Evolutionary conservation across 768 basidiomycete genomes (phyloP), one percentile per base, ranked within the genome.

Genomic region (Mycena rebaudengoi): DNA sequence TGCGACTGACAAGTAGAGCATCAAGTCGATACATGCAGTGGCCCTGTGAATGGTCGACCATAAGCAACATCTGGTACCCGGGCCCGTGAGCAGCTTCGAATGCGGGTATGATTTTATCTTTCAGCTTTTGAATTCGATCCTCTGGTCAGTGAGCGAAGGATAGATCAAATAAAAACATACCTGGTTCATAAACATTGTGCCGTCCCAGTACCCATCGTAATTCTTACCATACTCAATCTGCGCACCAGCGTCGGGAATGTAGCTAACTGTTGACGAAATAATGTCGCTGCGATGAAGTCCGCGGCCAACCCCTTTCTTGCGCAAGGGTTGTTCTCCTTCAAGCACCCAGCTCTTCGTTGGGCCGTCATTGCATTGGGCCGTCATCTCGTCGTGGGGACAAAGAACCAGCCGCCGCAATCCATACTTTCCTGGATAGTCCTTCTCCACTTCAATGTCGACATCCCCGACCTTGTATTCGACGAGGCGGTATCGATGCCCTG

Each of bases 151-250:
- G 20, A 29, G 26, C 4, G 35, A 18, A 65, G 45, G 54, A 40
- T n/a, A n/a, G n/a, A n/a, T n/a, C n/a, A n/a, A n/a, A n/a, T n/a
- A 62, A 72, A n/a, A 18, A 43, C 37, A 32, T 13, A 69, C 72
- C 66, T 71, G 71, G 51, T 65, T 70, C 25, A 62, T 65, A 49
- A 60, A 78, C 0, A 74, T 46, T 54, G 78, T 71, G 1, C 79
- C 76, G 12, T 54, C 76, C 78, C 78, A 78, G 53, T 74, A 78
- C 1, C 81, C 80, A 7, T 82, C 74, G 61, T 83, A 76, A 66
- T 79, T 81, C 52, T 82, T 83, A 5, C 80, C 80, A 72, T 82
- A 82, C 48, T 82, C 77, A 10, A 80, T 52, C 18, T 62, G 62
- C 59, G 78, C 75, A 14, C 75, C 69, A 14, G 74, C 80, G 12